Evolutionary conservation across 176 grass and related monocot species (phyloP).

Genomic region (Themeda triandra): DNA sequence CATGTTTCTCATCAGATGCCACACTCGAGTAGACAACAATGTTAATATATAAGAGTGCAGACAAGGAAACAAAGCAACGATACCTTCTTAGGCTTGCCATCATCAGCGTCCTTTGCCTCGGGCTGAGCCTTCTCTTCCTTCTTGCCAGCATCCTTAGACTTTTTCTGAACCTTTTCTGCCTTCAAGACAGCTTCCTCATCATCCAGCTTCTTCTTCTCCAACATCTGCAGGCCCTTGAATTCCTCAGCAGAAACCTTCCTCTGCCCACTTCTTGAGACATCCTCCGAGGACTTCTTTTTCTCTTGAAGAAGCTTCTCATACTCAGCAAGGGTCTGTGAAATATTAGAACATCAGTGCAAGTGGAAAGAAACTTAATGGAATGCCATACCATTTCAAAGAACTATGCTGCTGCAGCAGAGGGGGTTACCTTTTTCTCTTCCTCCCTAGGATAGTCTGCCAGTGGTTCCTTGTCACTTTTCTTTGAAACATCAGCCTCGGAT

Average conservation of each 20-base stretch:
- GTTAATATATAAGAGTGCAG: background rate
- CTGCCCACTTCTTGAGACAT: background rate
- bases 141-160: background rate
- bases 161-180: constrained; percentile 3
- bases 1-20: background rate
- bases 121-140: background rate
- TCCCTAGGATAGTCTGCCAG: background rate
- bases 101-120: background rate
- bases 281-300: constrained; percentile 18
- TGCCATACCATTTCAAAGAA: background rate
- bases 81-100: background rate
- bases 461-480: background rate
- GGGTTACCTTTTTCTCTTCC: background rate
- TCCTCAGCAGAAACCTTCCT: constrained; percentile 23
- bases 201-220: constrained; percentile 46
- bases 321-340: constrained; percentile 41
- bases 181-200: constrained; percentile 29
- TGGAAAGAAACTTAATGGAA: background rate
- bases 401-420: background rate
- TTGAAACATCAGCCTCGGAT: background rate
- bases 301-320: constrained; percentile 48
- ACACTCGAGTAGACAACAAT: too few species aligned
- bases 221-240: constrained; percentile 5
- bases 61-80: background rate
- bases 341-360: background rate